Conservation (phyloP, 768 basidiomycete genomes). For the Panus rudis region DNA sequence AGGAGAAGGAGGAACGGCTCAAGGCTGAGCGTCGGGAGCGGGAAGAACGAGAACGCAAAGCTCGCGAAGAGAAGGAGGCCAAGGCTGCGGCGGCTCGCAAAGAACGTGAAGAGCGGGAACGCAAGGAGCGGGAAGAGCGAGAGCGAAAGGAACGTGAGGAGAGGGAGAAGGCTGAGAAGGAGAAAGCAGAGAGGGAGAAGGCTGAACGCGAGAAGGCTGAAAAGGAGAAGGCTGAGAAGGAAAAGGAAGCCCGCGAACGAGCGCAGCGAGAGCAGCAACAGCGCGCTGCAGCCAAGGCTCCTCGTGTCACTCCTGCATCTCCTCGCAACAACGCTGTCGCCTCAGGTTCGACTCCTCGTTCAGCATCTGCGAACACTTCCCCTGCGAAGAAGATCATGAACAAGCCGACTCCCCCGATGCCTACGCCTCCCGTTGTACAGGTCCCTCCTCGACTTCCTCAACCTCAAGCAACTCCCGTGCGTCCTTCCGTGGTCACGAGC, state of each 20-base stretch:
- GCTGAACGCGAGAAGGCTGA: constrained; percentile 20
- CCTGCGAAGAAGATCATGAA: constrained; percentile 56
- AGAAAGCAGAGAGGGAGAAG: constrained; percentile 24
- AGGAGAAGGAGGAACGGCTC: constrained; percentile 63
- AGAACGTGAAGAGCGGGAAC: constrained; percentile 44
- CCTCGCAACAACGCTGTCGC: constrained; percentile 43
- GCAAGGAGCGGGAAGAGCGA: constrained; percentile 63
- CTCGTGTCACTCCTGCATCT: constrained; percentile 45
- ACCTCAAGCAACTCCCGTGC: too few relatives aligned
- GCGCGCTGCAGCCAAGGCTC: constrained; percentile 39
- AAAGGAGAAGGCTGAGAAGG: constrained; percentile 24
- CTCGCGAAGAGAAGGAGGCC: constrained; percentile 58
- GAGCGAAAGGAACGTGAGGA: constrained; percentile 51
- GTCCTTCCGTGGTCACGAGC: constrained; percentile 23
- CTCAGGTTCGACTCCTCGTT: constrained; percentile 41
- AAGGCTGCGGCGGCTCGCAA: constrained; percentile 31
- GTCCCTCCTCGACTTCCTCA: constrained; percentile 32
- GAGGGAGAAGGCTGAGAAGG: constrained; percentile 23
- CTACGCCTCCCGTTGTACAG: constrained; percentile 23
- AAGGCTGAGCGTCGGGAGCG: constrained; percentile 44
- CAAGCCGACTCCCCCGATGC: constrained; percentile 29
- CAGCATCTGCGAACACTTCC: constrained; percentile 38
- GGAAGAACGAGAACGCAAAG: constrained; percentile 60
- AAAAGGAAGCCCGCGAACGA: constrained; percentile 27
- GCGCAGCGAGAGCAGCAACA: constrained; percentile 37